Evolutionary conservation across 2,329 filamentous ascomycete genomes (phyloP), one percentile per base, ranked within the genome.

Genomic region (Sporothrix luriei): DNA sequence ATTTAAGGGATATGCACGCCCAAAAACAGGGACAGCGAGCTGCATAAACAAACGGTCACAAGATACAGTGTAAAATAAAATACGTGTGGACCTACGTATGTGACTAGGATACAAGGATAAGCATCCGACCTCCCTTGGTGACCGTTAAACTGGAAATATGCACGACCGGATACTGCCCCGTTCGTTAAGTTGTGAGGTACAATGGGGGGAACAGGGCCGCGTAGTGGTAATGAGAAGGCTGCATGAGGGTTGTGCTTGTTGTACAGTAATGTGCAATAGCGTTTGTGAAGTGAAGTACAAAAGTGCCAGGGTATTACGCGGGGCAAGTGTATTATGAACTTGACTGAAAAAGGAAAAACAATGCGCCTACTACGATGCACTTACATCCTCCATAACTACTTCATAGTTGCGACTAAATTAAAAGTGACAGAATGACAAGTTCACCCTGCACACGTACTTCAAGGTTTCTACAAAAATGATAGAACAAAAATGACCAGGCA

Each of bases 321-420:
- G n/a, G 3, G 46, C 10, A 16, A 11, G 21, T 29, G 61, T 13
- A 48, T 46, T 10, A 13, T 3, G 14, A 65, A 51, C 46, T 38
- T 51, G 38, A 40, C 46, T 65, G 62, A 65, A 65, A 24, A 40
- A 65, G 62, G 62, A 65, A 65, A 26, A 51, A 65, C 49, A 65
- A 49, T 51, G 62, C 62, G 62, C 62, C 62, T 38, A 4, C 19
- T 65, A 24, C 59, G 33, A 33, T 33, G 33, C 2, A 33, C 4
- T 19, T 49, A 19, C 46, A 21, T 3, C 16, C 16, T 49, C 19
- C 19, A 49, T 7, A 21, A 10, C 5, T n/a, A n/a, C 48, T 10
- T n/a, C 19, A 49, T 4, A 3, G 10, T 13, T 16, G 2, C 4
- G 7, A 11, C 3, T 26, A 61, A 33, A 33, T 7, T 33, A 46